These are phyloP conservation scores for Conticribra weissflogii DNA, from an alignment of 108 stramenopile species.

Conservation along the genomic window DNA sequence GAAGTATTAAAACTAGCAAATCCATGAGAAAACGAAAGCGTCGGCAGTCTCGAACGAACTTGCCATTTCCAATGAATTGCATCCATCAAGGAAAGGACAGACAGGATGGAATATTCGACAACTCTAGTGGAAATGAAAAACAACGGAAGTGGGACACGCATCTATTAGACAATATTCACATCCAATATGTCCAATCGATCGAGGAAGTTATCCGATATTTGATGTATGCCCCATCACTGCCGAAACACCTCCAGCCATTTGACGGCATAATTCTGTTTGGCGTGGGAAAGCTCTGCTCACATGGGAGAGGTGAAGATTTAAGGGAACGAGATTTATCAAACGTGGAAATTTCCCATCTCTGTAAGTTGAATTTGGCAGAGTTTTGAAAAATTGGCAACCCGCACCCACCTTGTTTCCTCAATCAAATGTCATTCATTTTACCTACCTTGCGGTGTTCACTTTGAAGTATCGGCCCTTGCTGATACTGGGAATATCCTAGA, in stretches of 20 bases:
- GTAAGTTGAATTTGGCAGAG: conserved; percentile 7
- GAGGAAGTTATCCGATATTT: conserved; percentile 32
- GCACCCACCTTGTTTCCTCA: background rate
- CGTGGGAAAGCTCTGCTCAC: conserved; percentile 16
- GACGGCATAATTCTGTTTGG: conserved; percentile 31
- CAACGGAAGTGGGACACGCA: conserved; percentile 6
- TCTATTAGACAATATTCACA: conserved; percentile 25
- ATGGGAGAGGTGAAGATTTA: background rate
- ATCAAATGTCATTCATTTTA: conserved; percentile 1
- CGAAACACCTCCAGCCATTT: conserved; percentile 23
- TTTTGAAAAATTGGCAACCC: background rate
- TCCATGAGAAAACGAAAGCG: conserved; percentile 14
- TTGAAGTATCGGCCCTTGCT: conserved; percentile 27
- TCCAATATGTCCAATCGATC: conserved; percentile 34
- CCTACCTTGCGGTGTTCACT: background rate
- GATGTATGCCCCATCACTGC: conserved; percentile 35
- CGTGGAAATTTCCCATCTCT: conserved; percentile 35
- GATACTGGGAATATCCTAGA: conserved; percentile 32
- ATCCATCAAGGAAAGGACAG: background rate
- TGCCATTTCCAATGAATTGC: conserved; percentile 4
- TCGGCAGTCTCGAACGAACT: background rate
- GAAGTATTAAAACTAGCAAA: background rate
- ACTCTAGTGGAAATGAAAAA: background rate
- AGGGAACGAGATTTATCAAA: background rate
- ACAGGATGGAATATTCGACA: conserved; percentile 21